Evolutionary conservation across 2,329 filamentous ascomycete species (phyloP).

Genomic region (Fusarium sp.): DNA sequence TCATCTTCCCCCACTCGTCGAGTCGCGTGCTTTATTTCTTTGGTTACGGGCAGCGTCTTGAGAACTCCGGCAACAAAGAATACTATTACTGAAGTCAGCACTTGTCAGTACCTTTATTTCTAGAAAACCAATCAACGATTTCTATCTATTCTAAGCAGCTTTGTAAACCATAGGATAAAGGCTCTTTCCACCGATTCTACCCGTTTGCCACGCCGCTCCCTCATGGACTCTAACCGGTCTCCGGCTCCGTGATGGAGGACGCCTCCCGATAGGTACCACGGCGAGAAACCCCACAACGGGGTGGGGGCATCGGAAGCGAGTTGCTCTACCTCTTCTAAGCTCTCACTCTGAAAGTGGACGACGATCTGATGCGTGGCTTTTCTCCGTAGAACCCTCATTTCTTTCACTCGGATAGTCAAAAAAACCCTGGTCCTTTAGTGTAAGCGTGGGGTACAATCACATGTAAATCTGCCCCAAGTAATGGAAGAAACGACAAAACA

Average conservation of each 20-base stretch:
- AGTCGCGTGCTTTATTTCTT: slow-evolving; percentile 32
- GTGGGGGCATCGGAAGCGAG: slow-evolving; percentile 39
- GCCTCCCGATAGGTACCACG: slow-evolving; percentile 42
- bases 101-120: not conserved
- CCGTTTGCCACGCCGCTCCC: slow-evolving; percentile 28
- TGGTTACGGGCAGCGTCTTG: not conserved
- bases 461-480: slow-evolving; percentile 22
- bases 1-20: slow-evolving; percentile 30
- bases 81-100: not conserved
- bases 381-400: slow-evolving; percentile 14
- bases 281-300: slow-evolving; percentile 33
- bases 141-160: not conserved
- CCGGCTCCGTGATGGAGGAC: slow-evolving; percentile 39
- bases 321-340: slow-evolving; percentile 6
- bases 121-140: not conserved
- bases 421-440: slow-evolving; percentile 11
- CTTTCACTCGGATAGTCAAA: slow-evolving; percentile 3
- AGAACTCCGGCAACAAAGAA: not conserved
- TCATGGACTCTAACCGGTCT: slow-evolving; percentile 35
- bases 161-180: not conserved
- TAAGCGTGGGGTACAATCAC: slow-evolving; percentile 36
- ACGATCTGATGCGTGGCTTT: slow-evolving; percentile 22
- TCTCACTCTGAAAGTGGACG: not conserved
- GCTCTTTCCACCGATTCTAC: slow-evolving; percentile 30
- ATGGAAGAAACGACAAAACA: not conserved